A percentile compares a stretch with the other conserved stretches of the same genome.
Conservation (phyloP, 2,329 filamentous ascomycete species). For the Pseudogymnoascus sp. region DNA sequence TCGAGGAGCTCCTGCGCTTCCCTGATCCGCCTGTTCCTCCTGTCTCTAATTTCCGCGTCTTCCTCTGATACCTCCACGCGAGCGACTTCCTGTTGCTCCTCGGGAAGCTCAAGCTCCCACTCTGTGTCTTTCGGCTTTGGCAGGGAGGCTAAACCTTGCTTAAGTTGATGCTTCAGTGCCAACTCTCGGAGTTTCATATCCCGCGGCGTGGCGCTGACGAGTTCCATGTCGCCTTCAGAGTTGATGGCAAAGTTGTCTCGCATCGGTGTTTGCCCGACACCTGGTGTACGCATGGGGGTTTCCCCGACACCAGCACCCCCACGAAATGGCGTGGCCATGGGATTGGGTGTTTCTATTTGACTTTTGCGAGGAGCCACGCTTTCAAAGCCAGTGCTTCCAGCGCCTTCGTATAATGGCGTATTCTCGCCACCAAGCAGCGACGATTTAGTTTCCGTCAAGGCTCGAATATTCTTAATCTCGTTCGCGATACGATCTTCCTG, state of each 20-base stretch:
- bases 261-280: conserved; percentile 72
- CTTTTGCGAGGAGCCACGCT: conserved; percentile 74
- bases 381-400: conserved; percentile 78
- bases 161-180: conserved; percentile 59
- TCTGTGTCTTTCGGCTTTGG: conserved; percentile 90
- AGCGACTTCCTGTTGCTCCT: conserved; percentile 60
- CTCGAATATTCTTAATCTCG: conserved; percentile 87
- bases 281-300: conserved; percentile 52
- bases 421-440: conserved; percentile 91
- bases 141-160: conserved; percentile 66
- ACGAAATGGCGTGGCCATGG: conserved; percentile 81
- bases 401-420: conserved; percentile 74
- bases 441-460: conserved; percentile 87
- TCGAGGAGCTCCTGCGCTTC: conserved; percentile 65
- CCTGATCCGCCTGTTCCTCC: conserved; percentile 62
- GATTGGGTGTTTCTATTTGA: conserved; percentile 83
- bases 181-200: conserved; percentile 67
- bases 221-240: conserved; percentile 53
- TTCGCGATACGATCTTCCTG: conserved; percentile 95
- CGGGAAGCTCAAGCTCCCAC: conserved; percentile 87
- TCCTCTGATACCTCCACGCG: conserved; percentile 47
- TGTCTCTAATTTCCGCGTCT: conserved; percentile 65
- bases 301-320: conserved; percentile 54
- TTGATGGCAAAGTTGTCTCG: conserved; percentile 83
- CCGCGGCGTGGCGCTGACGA: conserved; percentile 65